Percentiles rank a stretch among this genome's conserved stretches.
Evolutionary conservation across 2,329 filamentous ascomycete genomes (phyloP).

Genomic region (Cercospora zeae-maydis): DNA sequence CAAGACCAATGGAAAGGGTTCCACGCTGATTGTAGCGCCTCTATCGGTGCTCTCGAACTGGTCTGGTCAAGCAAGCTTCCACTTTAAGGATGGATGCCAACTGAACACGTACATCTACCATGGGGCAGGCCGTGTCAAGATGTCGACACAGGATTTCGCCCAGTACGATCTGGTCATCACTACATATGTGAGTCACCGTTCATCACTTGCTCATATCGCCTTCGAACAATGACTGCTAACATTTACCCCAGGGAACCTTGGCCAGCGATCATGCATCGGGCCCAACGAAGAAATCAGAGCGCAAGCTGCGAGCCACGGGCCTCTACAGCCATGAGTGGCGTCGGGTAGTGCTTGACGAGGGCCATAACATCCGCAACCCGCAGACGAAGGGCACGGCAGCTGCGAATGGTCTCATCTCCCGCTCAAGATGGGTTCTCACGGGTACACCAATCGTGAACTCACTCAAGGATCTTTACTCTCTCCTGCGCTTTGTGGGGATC

Average conservation of each 20-base stretch:
- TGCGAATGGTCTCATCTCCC: conserved; percentile 62
- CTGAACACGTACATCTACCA: conserved; percentile 73
- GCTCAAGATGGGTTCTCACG: conserved; percentile 74
- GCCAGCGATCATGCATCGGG: conserved; percentile 60
- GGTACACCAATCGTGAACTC: conserved; percentile 63
- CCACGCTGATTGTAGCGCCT: conserved; percentile 77
- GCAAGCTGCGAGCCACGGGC: conserved; percentile 42
- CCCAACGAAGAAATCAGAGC: conserved; percentile 27
- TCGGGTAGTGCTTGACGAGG: conserved; percentile 77
- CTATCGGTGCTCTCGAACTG: conserved; percentile 89
- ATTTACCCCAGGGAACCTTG: conserved; percentile 55
- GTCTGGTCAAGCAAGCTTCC: conserved; percentile 71
- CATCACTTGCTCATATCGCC: background rate
- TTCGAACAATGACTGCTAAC: background rate
- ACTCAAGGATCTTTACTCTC: conserved; percentile 74
- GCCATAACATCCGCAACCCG: conserved; percentile 76
- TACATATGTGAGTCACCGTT: conserved; percentile 54
- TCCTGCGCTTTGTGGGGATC: conserved; percentile 72
- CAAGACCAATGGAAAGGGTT: conserved; percentile 42
- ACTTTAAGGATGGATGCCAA: conserved; percentile 61
- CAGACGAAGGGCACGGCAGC: conserved; percentile 69
- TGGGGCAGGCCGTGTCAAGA: conserved; percentile 57
- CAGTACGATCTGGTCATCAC: conserved; percentile 76
- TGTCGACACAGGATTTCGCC: conserved; percentile 54
- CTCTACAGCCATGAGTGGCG: conserved; percentile 69